phyloP scores from a whole-genome alignment of 2,329 filamentous ascomycete species.

The Didymella pomorum region DNA sequence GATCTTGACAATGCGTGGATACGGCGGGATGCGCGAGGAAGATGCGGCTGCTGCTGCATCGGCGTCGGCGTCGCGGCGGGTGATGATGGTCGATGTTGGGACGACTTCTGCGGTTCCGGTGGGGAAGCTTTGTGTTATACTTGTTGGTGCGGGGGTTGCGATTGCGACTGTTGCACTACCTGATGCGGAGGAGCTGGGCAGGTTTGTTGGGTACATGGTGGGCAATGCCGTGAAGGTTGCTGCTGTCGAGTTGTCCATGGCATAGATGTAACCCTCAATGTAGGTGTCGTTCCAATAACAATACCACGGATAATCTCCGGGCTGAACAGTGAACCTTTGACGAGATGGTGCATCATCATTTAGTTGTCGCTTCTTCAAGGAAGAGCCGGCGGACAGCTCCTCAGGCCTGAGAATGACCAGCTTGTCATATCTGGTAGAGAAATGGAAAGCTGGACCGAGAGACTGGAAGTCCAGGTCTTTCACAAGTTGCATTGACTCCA shows the following conservation, averaged over 20 bases:
- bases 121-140: constrained; percentile 11
- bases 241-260: constrained; percentile 60
- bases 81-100: constrained; percentile 20
- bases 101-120: constrained; percentile 16
- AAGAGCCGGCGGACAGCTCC: constrained; percentile 44
- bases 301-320: constrained; percentile 72
- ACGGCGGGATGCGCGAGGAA: constrained; percentile 43
- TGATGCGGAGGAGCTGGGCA: constrained; percentile 26
- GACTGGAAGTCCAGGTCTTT: constrained; percentile 64
- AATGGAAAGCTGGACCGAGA: constrained; percentile 70
- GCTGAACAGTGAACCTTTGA: constrained; percentile 55
- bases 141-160: constrained; percentile 21
- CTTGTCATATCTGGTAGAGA: constrained; percentile 69
- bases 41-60: constrained; percentile 28
- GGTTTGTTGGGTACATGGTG: constrained; percentile 32
- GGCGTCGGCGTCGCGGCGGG: constrained; percentile 26
- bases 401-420: constrained; percentile 62
- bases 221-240: constrained; percentile 42
- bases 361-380: constrained; percentile 28
- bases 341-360: constrained; percentile 34
- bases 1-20: constrained; percentile 70
- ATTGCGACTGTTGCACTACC: constrained; percentile 19
- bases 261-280: constrained; percentile 72
- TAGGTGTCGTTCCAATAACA: constrained; percentile 74
- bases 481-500: constrained; percentile 62